Evolutionary conservation across 2,329 filamentous ascomycete genomes (phyloP).

Genomic region (Apiospora arundinis): DNA sequence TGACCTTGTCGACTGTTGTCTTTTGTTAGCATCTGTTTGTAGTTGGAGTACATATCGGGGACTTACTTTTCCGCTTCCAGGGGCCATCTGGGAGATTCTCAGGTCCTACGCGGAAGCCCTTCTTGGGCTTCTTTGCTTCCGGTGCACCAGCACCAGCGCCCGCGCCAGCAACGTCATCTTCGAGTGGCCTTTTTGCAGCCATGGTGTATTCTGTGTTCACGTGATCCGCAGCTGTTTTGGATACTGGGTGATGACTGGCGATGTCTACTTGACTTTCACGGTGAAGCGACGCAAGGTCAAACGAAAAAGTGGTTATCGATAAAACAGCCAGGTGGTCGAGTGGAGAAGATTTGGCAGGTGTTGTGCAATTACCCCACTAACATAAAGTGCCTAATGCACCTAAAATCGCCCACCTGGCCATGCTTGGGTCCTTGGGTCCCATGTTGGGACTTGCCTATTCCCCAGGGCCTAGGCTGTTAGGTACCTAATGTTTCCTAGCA

Average conservation of each 20-base stretch:
- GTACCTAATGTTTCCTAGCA: not conserved
- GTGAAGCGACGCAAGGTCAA: not conserved
- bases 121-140: slow-evolving; percentile 59
- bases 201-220: slow-evolving; percentile 48
- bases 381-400: not conserved
- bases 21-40: not conserved
- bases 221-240: not conserved
- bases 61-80: slow-evolving; percentile 76
- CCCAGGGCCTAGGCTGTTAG: too few relatives aligned
- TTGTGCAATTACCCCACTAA: not conserved
- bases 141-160: slow-evolving; percentile 38
- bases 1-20: slow-evolving; percentile 79
- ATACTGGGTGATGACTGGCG: not conserved
- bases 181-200: slow-evolving; percentile 64
- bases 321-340: not conserved
- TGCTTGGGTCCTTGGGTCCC: too few relatives aligned
- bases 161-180: slow-evolving; percentile 39
- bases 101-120: slow-evolving; percentile 86
- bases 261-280: not conserved
- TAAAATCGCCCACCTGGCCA: not conserved
- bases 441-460: not conserved
- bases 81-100: slow-evolving; percentile 90
- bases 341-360: not conserved
- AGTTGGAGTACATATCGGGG: not conserved
- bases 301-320: slow-evolving; percentile 20